Evolutionary conservation across 2,329 filamentous ascomycete genomes (phyloP).

Genomic region (Cordyceps cicadae): DNA sequence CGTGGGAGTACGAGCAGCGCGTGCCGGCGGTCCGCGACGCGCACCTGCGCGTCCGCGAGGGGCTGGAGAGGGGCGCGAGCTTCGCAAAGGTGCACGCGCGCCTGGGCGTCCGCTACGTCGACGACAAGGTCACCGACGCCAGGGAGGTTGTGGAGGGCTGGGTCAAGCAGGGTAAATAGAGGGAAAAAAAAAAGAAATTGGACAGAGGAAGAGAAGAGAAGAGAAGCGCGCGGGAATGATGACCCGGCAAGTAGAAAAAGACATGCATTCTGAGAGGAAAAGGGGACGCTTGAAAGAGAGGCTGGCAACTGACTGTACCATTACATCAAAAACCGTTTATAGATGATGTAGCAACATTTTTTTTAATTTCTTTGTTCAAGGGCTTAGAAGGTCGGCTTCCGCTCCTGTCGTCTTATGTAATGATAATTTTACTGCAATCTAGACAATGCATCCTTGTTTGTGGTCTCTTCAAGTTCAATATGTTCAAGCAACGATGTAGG

Average conservation of each 20-base stretch:
- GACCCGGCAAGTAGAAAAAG: conserved; percentile 12
- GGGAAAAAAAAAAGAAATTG: conserved; percentile 14
- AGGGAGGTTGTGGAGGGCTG: conserved; percentile 75
- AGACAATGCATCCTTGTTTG: background rate
- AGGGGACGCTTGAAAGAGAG: background rate
- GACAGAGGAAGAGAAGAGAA: background rate
- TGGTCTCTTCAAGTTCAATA: background rate
- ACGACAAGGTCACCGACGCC: conserved; percentile 69
- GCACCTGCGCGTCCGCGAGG: conserved; percentile 64
- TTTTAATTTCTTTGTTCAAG: conserved; percentile 23
- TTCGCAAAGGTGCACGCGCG: conserved; percentile 68
- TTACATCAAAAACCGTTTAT: conserved; percentile 20
- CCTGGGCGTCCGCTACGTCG: conserved; percentile 62
- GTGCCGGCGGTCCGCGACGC: conserved; percentile 76
- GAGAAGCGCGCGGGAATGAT: background rate
- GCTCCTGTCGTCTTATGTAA: background rate
- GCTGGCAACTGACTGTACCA: conserved; percentile 27
- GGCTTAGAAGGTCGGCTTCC: background rate
- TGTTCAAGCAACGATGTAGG: background rate
- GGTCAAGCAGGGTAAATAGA: conserved; percentile 81
- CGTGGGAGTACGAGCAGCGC: conserved; percentile 88
- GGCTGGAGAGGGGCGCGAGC: conserved; percentile 59
- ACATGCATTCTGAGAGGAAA: conserved; percentile 1
- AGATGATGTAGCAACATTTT: conserved; percentile 22
- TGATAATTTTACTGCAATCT: background rate